Conservation (phyloP, 305 asterid species). For the Fraxinus nigra region DNA sequence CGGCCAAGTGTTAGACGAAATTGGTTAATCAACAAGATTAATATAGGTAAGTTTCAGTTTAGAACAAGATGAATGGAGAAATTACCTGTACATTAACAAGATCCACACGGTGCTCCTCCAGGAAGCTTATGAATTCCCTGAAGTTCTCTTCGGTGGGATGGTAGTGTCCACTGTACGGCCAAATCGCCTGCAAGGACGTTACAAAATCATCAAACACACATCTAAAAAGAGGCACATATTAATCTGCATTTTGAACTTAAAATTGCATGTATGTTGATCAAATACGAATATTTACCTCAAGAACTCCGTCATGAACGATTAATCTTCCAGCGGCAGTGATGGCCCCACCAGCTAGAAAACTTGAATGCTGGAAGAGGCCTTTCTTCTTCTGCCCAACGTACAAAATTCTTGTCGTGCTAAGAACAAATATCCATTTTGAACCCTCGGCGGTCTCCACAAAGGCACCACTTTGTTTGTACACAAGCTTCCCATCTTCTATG, state of each 20-base stretch:
- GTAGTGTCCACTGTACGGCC: slow-evolving; percentile 8
- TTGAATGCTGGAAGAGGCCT: slow-evolving; percentile 68
- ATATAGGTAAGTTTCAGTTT: not conserved
- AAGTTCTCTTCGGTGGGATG: slow-evolving; percentile 58
- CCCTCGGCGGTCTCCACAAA: slow-evolving; percentile 44
- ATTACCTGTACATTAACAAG: slow-evolving; percentile 36
- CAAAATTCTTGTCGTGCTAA: slow-evolving; percentile 52
- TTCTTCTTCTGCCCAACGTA: slow-evolving; percentile 59
- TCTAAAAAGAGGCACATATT: not conserved
- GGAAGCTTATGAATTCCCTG: slow-evolving; percentile 19
- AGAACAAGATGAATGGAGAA: not conserved
- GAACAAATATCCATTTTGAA: slow-evolving; percentile 71
- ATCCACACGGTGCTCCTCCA: slow-evolving; percentile 24
- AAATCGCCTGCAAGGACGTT: not conserved
- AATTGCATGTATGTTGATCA: not conserved
- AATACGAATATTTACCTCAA: slow-evolving; percentile 12
- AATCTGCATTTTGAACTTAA: slow-evolving; percentile 43
- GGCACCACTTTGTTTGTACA: slow-evolving; percentile 44
- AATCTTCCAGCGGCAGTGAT: slow-evolving; percentile 65
- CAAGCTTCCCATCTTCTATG: slow-evolving; percentile 49
- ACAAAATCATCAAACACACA: not conserved
- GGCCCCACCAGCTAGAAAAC: slow-evolving; percentile 64
- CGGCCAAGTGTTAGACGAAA: not conserved
- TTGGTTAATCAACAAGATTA: not conserved
- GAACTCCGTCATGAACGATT: slow-evolving; percentile 47